Base-by-base conservation (phyloP, 495 filamentous ascomycete genomes). In the Talaromyces nanjingensis region DNA sequence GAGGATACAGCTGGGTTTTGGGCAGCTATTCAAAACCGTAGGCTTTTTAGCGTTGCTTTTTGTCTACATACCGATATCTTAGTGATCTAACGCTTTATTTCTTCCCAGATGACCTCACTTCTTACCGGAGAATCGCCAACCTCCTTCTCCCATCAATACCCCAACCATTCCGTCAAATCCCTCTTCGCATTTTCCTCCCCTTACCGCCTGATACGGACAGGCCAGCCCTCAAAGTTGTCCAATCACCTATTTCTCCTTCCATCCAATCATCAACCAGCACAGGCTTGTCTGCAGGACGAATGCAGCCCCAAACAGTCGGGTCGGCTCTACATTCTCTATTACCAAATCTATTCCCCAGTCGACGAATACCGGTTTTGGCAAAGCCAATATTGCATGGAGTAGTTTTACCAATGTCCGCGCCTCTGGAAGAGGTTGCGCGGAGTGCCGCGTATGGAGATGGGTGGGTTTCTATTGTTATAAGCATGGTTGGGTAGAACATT, bases 361-460 rank as follows among this genome's bases (percentile, higher is more conserved):
- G 91, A 60, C 76, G 92, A 62, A 92, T 90, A 63, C 86, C 91
- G 0, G 86, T 97, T n/a, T 79, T 97, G 22, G 96, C 96, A n/a
- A 90, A 90, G 65, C 88, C 91, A 12, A 86, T 98, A 27, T 69
- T 97, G 67, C 94, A 99, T 77, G 96, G 94, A 4, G 90, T 87
- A 4, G 85, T 88, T 3, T 83, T 97, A 62, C 92, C 94, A 5
- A 88, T 98, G 81, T 75, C 76, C 62, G 89, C 92, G 1, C 87
- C 86, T n/a, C 73, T 98, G 25, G 91, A 94, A 68, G 93, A 98
- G 54, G 76, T 98, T 33, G 87, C 93, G 72, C 79, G 87, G 47
- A 87, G 84, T 60, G 90, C 89, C 16, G 85, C 91, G 0, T 98
- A 98, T 75, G 86, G 90, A 0, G 94, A 98, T 74, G 94, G 94